These are phyloP conservation scores for Hippophae tibetana DNA, from an alignment of 306 rosid genomes.

Conservation along the genomic window DNA sequence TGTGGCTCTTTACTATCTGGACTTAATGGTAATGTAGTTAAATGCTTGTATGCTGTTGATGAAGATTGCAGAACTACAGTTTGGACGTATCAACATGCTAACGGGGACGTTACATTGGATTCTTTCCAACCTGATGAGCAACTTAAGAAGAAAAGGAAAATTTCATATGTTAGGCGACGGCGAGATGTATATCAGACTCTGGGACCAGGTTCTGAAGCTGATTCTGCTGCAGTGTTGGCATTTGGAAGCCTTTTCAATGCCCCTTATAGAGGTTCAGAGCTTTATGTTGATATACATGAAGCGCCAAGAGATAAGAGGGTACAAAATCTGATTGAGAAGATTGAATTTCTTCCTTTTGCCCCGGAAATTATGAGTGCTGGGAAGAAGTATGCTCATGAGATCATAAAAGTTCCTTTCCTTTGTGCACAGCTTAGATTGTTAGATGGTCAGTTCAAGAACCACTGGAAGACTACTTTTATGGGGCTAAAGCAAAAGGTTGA, in stretches of 20 bases:
- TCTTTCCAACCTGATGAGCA: constrained; percentile 73
- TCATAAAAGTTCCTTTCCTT: constrained; percentile 56
- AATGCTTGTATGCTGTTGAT: constrained; percentile 54
- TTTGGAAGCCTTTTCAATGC: constrained; percentile 90
- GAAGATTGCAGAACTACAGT: constrained; percentile 83
- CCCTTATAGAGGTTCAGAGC: constrained; percentile 67
- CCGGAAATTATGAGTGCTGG: constrained; percentile 56
- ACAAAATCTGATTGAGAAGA: constrained; percentile 39
- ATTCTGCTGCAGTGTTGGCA: constrained; percentile 56
- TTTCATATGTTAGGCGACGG: constrained; percentile 49
- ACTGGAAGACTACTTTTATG: constrained; percentile 55
- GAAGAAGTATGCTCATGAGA: constrained; percentile 38
- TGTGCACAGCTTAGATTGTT: constrained; percentile 82
- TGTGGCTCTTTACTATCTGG: constrained; percentile 59
- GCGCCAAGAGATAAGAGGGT: constrained; percentile 44
- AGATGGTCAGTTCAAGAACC: constrained; percentile 94
- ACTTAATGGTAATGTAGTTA: constrained; percentile 32
- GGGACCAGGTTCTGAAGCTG: constrained; percentile 67
- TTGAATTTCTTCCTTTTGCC: constrained; percentile 54
- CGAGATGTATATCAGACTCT: constrained; percentile 52
- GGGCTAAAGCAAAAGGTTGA: constrained; percentile 49
- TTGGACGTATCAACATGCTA: constrained; percentile 63
- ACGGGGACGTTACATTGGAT: constrained; percentile 53
- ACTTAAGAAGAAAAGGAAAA: constrained; percentile 65
- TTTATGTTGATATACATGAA: constrained; percentile 50